Percentiles rank a stretch among this genome's conserved stretches.
Evolutionary conservation across 2,329 filamentous ascomycete genomes (phyloP).

Genomic region (Colletotrichum tanaceti): DNA sequence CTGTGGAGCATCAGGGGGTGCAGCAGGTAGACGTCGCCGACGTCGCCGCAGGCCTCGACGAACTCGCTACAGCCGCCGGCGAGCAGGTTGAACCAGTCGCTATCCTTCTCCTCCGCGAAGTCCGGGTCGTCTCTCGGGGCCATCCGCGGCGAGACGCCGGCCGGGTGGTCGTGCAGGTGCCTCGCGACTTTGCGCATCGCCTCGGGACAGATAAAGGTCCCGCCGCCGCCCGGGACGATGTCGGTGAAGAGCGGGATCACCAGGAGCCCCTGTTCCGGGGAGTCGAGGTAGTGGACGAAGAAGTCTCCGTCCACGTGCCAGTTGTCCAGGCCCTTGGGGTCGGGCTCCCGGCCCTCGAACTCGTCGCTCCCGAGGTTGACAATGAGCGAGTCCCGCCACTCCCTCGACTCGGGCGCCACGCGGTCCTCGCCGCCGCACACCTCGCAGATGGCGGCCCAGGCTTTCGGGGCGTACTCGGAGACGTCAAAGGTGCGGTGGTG

Average conservation of each 20-base stretch:
- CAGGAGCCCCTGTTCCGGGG: slow-evolving; percentile 74
- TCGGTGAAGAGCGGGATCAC: slow-evolving; percentile 77
- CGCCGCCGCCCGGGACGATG: slow-evolving; percentile 69
- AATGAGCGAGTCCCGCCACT: slow-evolving; percentile 76
- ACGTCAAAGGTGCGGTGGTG: slow-evolving; percentile 66
- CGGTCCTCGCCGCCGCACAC: slow-evolving; percentile 72
- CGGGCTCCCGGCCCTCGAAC: slow-evolving; percentile 60
- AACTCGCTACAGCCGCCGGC: slow-evolving; percentile 58
- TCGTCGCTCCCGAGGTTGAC: slow-evolving; percentile 73
- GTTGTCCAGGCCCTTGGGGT: slow-evolving; percentile 63
- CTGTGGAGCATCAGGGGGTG: slow-evolving; percentile 72
- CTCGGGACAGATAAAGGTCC: slow-evolving; percentile 72
- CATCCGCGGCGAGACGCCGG: slow-evolving; percentile 75
- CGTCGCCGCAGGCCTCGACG: slow-evolving; percentile 64
- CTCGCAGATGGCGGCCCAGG: slow-evolving; percentile 74
- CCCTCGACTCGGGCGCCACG: slow-evolving; percentile 58
- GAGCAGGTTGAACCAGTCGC: slow-evolving; percentile 59
- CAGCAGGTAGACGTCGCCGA: slow-evolving; percentile 68
- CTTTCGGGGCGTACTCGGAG: slow-evolving; percentile 69
- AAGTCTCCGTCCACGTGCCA: slow-evolving; percentile 82
- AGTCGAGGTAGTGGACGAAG: slow-evolving; percentile 78
- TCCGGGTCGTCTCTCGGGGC: slow-evolving; percentile 62
- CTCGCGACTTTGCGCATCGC: slow-evolving; percentile 68
- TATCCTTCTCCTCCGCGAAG: slow-evolving; percentile 56
- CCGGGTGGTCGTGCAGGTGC: slow-evolving; percentile 70